Conservation (phyloP, 768 basidiomycete genomes). For the Rhizopogon sp. region DNA sequence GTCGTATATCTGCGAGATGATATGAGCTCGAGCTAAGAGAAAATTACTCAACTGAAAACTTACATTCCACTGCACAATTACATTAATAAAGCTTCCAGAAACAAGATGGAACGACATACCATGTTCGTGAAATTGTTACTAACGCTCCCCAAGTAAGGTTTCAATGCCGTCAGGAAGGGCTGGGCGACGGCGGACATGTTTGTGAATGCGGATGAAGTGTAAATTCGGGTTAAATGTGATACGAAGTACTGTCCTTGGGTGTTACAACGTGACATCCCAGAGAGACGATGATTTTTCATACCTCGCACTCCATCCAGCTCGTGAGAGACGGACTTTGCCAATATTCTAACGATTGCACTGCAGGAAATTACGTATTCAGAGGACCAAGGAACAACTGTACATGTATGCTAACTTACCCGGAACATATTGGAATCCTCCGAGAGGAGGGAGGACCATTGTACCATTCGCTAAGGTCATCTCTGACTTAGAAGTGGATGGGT, state of each 20-base stretch:
- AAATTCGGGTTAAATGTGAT: constrained; percentile 22
- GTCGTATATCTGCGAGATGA: constrained; percentile 51
- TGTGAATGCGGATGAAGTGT: constrained; percentile 22
- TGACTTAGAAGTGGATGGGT: constrained; percentile 66
- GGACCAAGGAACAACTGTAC: background rate
- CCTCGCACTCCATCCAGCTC: constrained; percentile 65
- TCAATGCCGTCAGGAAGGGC: constrained; percentile 20
- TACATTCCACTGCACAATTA: constrained; percentile 55
- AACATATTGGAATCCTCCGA: constrained; percentile 85
- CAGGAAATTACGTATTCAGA: background rate
- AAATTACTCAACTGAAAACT: constrained; percentile 15
- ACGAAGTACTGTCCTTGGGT: constrained; percentile 20
- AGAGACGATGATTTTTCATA: constrained; percentile 10
- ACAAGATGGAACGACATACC: constrained; percentile 19
- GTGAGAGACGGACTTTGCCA: constrained; percentile 58
- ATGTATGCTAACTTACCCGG: constrained; percentile 29
- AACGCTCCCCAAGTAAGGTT: constrained; percentile 20
- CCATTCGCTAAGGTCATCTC: constrained; percentile 71
- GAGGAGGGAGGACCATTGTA: constrained; percentile 60
- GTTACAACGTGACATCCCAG: background rate
- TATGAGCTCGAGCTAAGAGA: background rate
- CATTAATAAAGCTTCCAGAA: background rate
- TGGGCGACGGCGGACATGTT: constrained; percentile 13
- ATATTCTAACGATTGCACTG: constrained; percentile 50
- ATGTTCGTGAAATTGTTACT: constrained; percentile 20